These are phyloP conservation scores for Trichoderma erinaceum DNA, from an alignment of 495 filamentous ascomycete genomes.

Conservation along the genomic window DNA sequence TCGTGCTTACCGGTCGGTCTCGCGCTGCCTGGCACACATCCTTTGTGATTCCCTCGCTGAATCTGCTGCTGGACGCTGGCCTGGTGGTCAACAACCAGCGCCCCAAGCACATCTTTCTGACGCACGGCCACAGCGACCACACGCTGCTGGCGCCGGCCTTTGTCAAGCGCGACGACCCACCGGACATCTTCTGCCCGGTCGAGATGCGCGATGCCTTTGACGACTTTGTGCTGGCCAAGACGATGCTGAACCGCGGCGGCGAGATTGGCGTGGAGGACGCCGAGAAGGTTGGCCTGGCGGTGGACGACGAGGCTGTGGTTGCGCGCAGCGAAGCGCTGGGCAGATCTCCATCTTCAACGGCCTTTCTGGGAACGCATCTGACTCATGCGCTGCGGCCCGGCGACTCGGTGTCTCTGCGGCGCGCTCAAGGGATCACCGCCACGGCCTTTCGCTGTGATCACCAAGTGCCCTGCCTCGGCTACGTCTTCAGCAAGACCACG, in stretches of 20 bases:
- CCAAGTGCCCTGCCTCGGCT: constrained; percentile 33
- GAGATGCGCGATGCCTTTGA: constrained; percentile 28
- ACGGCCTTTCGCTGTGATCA: constrained; percentile 32
- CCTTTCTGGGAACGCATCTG: constrained; percentile 22
- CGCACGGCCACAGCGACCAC: constrained; percentile 38
- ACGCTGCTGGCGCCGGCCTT: constrained; percentile 29
- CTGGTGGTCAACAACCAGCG: constrained; percentile 31
- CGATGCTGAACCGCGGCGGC: constrained; percentile 27
- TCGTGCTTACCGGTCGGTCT: constrained; percentile 32
- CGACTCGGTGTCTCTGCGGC: constrained; percentile 23
- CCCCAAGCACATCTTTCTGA: constrained; percentile 38
- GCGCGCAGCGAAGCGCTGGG: not conserved
- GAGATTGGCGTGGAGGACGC: constrained; percentile 16
- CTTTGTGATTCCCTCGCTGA: constrained; percentile 34
- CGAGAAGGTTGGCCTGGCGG: not conserved
- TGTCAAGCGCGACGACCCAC: constrained; percentile 28
- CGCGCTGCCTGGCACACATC: constrained; percentile 40
- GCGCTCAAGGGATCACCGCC: constrained; percentile 24
- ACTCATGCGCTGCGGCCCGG: constrained; percentile 24
- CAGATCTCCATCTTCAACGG: constrained; percentile 2
- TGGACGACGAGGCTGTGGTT: not conserved
- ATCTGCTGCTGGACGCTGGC: constrained; percentile 35
- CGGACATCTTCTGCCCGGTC: constrained; percentile 31
- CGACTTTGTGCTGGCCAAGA: constrained; percentile 26
- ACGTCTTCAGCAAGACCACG: constrained; percentile 29